Base-by-base conservation (phyloP, 2,329 filamentous ascomycete species). In the Fonsecaea multimorphosa region DNA sequence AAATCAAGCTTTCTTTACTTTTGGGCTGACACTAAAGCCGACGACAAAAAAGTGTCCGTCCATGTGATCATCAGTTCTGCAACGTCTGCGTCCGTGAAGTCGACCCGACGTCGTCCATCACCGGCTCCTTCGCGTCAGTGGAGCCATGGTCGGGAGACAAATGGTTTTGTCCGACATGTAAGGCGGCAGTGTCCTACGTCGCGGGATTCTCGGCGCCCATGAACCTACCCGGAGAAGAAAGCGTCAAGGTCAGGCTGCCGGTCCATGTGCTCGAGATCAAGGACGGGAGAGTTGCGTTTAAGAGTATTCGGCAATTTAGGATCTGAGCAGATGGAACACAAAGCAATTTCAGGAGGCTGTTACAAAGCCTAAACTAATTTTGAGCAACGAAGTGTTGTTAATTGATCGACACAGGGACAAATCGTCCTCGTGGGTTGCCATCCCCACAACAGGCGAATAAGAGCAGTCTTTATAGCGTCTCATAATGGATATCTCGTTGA, bases 121-220 rank as follows among this genome's bases (percentile, higher is more conserved):
- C 27, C 27, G 2, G 27, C 14, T 12, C 27, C 27, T 32, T 54
- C 52, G 32, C 29, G 3, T 54, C 52, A 8, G 29, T n/a, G n/a
- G 52, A 54, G 29, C 52, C 52, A 11, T 6, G n/a, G 8, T 32
- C 27, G 8, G 8, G 31, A 32, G 19, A 27, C 2, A 31, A 9
- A 54, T 54, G 52, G 52, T 24, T 34, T 14, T 54, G 52, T n/a
- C 27, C 52, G 8, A 31, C 52, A 3, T 54, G 52, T n/a, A 54
- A 31, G 27, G 14, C 29, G 1, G 27, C 27, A 1, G 52, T 32
- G 3, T 32, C 52, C 52, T 54, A 54, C 27, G 52, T 54, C 7
- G 52, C 52, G 27, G 52, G 52, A 24, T 54, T 54, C 27, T 54
- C 52, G 8, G 52, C 52, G 12, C 52, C 52, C 29, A 54, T 54